Conservation (phyloP, 345 rosid genomes). For the Populus ilicifolia region DNA sequence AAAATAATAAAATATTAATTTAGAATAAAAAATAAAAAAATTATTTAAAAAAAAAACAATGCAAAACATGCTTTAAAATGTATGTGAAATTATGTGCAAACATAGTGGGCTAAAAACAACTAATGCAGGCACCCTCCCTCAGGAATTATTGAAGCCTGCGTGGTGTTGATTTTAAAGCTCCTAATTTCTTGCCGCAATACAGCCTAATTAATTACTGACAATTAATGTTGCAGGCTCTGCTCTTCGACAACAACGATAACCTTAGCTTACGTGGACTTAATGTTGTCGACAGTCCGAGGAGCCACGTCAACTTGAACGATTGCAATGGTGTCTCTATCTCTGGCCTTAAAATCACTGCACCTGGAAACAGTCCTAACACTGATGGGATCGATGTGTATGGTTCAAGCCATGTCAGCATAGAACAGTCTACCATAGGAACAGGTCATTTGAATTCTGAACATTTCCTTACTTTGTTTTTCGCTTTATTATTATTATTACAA, state of each 20-base stretch:
- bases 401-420: conserved; percentile 17
- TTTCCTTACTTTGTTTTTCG: too few species aligned
- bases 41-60: too few species aligned
- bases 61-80: too few species aligned
- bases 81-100: too few species aligned
- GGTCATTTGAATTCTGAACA: conserved; percentile 11
- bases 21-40: too few species aligned
- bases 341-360: conserved; percentile 23
- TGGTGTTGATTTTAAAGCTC: too few species aligned
- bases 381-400: conserved; percentile 29
- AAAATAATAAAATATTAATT: too few species aligned
- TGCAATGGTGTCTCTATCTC: conserved; percentile 11
- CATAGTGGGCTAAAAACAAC: too few species aligned
- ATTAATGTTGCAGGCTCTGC: conserved; percentile 15
- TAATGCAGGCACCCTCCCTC: too few species aligned
- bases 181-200: too few species aligned
- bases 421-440: conserved; percentile 17
- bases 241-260: conserved; percentile 9
- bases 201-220: neutral
- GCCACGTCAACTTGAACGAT: conserved; percentile 12
- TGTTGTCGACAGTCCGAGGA: conserved; percentile 22
- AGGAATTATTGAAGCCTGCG: too few species aligned
- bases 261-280: conserved; percentile 16
- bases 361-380: conserved; percentile 37
- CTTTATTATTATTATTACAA: neutral